Evolutionary conservation across 2,329 filamentous ascomycete species (phyloP).

Genomic region (Aschersonia sp.): DNA sequence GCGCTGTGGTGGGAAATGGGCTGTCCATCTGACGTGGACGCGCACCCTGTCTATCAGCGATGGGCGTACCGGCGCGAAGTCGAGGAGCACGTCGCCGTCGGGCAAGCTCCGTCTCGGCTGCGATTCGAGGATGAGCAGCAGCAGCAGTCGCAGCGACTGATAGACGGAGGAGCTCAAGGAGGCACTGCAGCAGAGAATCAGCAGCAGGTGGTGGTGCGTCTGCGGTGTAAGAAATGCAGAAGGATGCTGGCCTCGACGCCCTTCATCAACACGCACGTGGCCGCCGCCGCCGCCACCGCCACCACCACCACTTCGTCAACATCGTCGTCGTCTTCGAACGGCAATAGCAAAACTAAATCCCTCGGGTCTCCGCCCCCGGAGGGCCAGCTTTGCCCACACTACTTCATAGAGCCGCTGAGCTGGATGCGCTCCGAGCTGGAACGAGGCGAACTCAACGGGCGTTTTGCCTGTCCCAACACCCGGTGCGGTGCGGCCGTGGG

Average conservation of each 20-base stretch:
- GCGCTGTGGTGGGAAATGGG: constrained; percentile 79
- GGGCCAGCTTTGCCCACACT: constrained; percentile 51
- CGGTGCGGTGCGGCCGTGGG: constrained; percentile 76
- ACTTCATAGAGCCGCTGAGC: constrained; percentile 80
- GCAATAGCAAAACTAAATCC: too few relatives aligned
- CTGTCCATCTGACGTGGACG: constrained; percentile 51
- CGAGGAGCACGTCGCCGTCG: constrained; percentile 47
- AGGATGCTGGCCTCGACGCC: constrained; percentile 38
- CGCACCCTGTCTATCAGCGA: constrained; percentile 65
- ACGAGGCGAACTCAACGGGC: constrained; percentile 67
- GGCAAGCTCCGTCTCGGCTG: constrained; percentile 68
- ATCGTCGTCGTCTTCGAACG: too few relatives aligned
- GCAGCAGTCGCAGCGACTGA: constrained; percentile 1
- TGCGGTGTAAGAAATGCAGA: constrained; percentile 87
- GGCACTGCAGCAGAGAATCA: neutral
- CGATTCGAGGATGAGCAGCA: constrained; percentile 66
- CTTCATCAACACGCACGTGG: constrained; percentile 52
- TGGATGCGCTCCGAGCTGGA: constrained; percentile 88
- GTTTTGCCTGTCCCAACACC: constrained; percentile 64
- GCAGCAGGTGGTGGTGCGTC: constrained; percentile 12
- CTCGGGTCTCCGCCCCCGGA: neutral
- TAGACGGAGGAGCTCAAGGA: neutral
- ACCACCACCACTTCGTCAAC: neutral
- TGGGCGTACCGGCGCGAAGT: constrained; percentile 44
- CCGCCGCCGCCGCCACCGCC: too few relatives aligned